Conservation (phyloP, 2,329 filamentous ascomycete genomes). For the Fusarium abutilonis region DNA sequence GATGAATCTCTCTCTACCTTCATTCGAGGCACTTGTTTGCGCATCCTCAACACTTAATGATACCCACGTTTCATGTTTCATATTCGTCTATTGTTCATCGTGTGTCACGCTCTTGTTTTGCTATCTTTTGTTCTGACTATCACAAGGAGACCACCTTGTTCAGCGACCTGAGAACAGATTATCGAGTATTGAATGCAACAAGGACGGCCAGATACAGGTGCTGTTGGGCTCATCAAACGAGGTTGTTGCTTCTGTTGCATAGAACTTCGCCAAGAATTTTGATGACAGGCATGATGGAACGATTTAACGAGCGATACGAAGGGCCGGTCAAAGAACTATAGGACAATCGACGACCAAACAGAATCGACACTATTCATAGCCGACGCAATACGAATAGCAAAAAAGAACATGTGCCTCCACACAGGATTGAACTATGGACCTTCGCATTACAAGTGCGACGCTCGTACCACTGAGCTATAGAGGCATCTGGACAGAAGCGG, state of each 20-base stretch:
- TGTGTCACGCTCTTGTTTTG: background rate
- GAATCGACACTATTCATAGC: background rate
- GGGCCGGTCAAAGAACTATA: too few species aligned
- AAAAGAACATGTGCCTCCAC: slow-evolving; percentile 31
- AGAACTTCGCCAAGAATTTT: too few species aligned
- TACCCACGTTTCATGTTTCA: slow-evolving; percentile 40
- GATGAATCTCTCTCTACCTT: slow-evolving; percentile 28
- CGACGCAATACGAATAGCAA: background rate
- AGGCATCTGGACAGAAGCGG: background rate
- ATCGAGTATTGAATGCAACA: too few species aligned
- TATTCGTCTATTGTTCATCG: background rate
- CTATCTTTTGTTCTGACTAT: background rate
- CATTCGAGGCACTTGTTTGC: slow-evolving; percentile 31
- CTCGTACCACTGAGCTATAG: slow-evolving; percentile 40
- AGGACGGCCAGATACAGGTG: too few species aligned
- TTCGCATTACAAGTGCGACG: slow-evolving; percentile 42
- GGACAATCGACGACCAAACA: background rate
- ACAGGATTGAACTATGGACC: slow-evolving; percentile 41
- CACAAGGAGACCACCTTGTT: too few species aligned
- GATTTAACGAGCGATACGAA: too few species aligned
- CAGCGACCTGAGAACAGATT: too few species aligned
- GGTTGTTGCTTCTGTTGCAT: too few species aligned
- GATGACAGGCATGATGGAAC: too few species aligned
- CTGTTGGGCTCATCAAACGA: too few species aligned
- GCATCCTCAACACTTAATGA: slow-evolving; percentile 37